phyloP scores from a whole-genome alignment of 371 early-diverging fungal species.

The Spraguea lophii region DNA sequence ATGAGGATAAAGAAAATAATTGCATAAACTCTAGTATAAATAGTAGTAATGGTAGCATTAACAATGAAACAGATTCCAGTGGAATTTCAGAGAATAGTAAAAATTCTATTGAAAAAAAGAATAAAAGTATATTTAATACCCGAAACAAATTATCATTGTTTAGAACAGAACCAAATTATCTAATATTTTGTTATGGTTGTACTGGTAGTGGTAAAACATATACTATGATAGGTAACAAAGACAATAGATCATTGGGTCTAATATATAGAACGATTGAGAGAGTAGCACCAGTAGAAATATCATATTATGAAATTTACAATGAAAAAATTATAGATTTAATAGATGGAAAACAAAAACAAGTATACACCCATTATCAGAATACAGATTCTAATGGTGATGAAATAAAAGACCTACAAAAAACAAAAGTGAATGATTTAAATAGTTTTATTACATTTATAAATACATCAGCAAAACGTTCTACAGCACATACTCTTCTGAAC shows the following conservation, averaged over 20 bases:
- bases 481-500: constrained; percentile 25
- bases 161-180: too few species aligned
- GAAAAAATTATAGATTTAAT: constrained; percentile 50
- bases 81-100: too few species aligned
- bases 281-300: constrained; percentile 42
- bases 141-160: too few species aligned
- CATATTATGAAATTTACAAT: constrained; percentile 53
- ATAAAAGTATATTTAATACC: too few species aligned
- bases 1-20: too few species aligned
- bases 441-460: constrained; percentile 44
- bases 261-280: constrained; percentile 49
- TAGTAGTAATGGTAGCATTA: too few species aligned
- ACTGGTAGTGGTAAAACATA: constrained; percentile 55
- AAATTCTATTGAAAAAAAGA: too few species aligned
- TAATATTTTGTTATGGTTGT: constrained; percentile 55
- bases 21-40: too few species aligned
- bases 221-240: constrained; percentile 49
- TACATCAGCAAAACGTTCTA: constrained; percentile 12
- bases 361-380: constrained; percentile 4
- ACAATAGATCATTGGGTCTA: constrained; percentile 46
- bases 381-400: constrained; percentile 51
- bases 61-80: too few species aligned
- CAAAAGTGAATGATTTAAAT: constrained; percentile 46
- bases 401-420: constrained; percentile 45
- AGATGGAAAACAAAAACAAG: constrained; percentile 41